These are phyloP conservation scores for Cladosporium sp. DNA, from an alignment of 2,329 filamentous ascomycete species.

Conservation along the genomic window DNA sequence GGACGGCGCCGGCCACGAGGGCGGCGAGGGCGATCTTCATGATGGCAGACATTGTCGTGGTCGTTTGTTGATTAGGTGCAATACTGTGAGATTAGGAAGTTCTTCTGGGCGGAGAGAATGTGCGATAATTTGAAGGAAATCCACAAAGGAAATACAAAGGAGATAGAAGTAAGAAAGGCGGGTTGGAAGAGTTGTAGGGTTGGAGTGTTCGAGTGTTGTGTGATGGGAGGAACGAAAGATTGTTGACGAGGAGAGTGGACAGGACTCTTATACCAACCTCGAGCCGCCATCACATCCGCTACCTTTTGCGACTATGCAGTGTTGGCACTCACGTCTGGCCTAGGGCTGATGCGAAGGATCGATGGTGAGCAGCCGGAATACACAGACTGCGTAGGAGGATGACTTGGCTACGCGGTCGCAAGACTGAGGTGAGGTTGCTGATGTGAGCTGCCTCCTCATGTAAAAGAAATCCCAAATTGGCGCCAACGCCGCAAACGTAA, in stretches of 20 bases:
- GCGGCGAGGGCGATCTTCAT: conserved; percentile 32
- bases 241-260: not conserved
- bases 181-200: conserved; percentile 3
- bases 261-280: conserved; percentile 24
- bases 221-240: conserved; percentile 12
- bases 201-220: conserved; percentile 26
- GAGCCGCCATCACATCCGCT: too few relatives aligned
- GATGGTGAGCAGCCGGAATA: too few relatives aligned
- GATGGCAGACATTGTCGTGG: conserved; percentile 29
- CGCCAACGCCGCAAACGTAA: not conserved
- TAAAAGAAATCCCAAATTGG: not conserved
- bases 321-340: too few relatives aligned
- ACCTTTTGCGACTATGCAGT: too few relatives aligned
- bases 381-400: not conserved
- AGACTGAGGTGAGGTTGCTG: conserved; percentile 3
- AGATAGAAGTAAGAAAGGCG: conserved; percentile 17
- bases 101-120: conserved; percentile 17
- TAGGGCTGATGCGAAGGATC: not conserved
- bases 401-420: conserved; percentile 1
- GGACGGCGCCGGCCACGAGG: conserved; percentile 30
- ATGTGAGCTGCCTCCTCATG: conserved; percentile 8
- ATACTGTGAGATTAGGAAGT: not conserved
- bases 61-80: not conserved
- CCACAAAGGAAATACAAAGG: conserved; percentile 20
- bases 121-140: conserved; percentile 18